phyloP scores from a whole-genome alignment of 176 grass and related monocot genomes.

The Ananas comosus region DNA sequence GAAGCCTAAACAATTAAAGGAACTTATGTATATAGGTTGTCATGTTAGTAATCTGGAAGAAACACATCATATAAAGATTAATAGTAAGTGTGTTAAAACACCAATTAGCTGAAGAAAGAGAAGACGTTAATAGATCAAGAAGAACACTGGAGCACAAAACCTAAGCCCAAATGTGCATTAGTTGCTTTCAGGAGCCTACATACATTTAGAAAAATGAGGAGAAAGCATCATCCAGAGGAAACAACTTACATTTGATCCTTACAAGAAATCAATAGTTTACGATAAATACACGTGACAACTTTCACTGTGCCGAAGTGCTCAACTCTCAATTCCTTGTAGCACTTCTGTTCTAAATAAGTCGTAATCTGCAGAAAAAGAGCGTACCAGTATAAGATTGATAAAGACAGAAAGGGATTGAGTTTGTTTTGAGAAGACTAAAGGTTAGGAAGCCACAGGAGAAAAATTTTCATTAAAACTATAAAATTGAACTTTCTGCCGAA shows the following conservation, averaged over 20 bases:
- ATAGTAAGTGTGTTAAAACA: no score
- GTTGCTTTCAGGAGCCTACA: neutral
- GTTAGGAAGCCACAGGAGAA: neutral
- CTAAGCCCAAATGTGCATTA: neutral
- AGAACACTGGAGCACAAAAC: no score
- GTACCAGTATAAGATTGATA: neutral
- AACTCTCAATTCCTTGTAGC: constrained; percentile 81
- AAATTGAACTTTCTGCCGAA: neutral
- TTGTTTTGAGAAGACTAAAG: neutral
- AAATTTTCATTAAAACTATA: neutral
- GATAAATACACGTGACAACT: constrained; percentile 85
- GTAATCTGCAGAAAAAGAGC: constrained; percentile 53
- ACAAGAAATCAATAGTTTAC: constrained; percentile 90
- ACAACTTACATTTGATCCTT: constrained; percentile 88
- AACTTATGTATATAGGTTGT: no score
- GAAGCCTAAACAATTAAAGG: no score
- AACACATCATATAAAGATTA: no score
- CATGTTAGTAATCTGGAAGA: no score
- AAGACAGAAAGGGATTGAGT: neutral
- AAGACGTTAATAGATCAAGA: no score
- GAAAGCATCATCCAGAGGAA: constrained; percentile 9
- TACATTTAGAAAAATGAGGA: neutral
- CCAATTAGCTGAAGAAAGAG: no score
- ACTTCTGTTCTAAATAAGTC: constrained; percentile 80
- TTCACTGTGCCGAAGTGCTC: constrained; percentile 79